These are phyloP conservation scores for Hypoxylon sp. DNA, from an alignment of 2,329 filamentous ascomycete genomes.

Conservation along the genomic window DNA sequence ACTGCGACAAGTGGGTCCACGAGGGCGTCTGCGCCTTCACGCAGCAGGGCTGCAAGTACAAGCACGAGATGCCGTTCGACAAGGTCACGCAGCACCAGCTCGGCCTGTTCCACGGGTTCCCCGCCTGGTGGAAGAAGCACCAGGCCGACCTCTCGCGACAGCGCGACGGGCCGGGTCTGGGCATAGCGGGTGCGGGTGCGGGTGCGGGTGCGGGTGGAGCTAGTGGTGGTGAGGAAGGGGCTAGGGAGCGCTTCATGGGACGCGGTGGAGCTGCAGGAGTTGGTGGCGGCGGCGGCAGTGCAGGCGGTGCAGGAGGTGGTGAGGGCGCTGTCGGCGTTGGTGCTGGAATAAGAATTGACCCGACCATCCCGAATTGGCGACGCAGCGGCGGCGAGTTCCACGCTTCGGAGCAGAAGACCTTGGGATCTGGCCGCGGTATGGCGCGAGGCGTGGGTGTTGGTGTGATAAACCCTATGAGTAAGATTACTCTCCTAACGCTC, in stretches of 20 bases:
- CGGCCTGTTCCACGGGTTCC: constrained; percentile 76
- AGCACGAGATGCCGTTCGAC: constrained; percentile 88
- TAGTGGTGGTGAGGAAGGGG: not conserved
- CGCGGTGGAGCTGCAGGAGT: constrained; percentile 23
- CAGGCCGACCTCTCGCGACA: constrained; percentile 59
- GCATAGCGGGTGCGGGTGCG: not conserved
- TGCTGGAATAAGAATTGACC: constrained; percentile 11
- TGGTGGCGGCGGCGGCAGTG: constrained; percentile 1
- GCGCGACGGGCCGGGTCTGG: constrained; percentile 44
- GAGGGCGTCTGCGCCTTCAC: constrained; percentile 86
- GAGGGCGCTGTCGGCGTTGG: constrained; percentile 1
- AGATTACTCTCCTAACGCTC: constrained; percentile 17
- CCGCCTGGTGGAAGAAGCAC: constrained; percentile 69
- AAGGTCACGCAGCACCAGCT: constrained; percentile 73
- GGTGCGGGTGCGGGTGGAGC: no score
- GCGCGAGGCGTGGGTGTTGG: constrained; percentile 7
- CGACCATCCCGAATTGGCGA: constrained; percentile 39
- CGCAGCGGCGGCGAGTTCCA: constrained; percentile 31
- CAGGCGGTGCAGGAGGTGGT: not conserved
- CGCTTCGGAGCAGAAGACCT: constrained; percentile 25
- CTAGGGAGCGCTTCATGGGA: not conserved
- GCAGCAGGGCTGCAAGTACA: constrained; percentile 88
- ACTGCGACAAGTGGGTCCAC: constrained; percentile 91
- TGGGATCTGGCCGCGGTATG: constrained; percentile 24
- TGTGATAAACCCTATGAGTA: constrained; percentile 41